phyloP scores from a whole-genome alignment of 495 filamentous ascomycete species.

The Penicillium cinerascens region DNA sequence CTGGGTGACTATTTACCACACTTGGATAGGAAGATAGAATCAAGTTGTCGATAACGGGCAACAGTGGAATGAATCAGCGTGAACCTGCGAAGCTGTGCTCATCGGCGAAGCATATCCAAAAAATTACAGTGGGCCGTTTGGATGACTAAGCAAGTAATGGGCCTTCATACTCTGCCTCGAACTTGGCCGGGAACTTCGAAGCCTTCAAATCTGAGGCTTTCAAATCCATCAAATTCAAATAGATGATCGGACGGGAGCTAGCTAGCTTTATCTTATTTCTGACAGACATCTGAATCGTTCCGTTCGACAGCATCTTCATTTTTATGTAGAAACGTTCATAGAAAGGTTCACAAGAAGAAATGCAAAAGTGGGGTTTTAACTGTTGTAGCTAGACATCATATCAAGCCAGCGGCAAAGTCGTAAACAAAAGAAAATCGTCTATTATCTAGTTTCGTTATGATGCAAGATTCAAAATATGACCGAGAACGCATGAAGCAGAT shows the following conservation, averaged over 20 bases:
- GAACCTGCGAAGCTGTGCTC: not conserved
- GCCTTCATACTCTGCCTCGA: no score
- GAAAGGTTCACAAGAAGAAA: not conserved
- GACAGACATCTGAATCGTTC: no score
- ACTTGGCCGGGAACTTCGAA: no score
- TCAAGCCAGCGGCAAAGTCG: not conserved
- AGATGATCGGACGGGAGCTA: no score
- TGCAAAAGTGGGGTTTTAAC: not conserved
- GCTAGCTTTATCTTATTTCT: no score
- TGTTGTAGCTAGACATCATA: not conserved
- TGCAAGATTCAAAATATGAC: not conserved
- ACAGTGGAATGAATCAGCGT: not conserved
- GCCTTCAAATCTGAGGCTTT: no score
- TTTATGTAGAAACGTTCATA: no score
- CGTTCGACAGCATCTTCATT: no score
- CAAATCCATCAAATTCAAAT: no score
- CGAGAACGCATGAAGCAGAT: not conserved
- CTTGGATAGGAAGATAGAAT: not conserved
- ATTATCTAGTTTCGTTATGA: slow-evolving; percentile 22
- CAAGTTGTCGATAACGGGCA: not conserved
- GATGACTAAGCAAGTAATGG: slow-evolving; percentile 23
- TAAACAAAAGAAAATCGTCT: slow-evolving; percentile 15
- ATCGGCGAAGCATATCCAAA: slow-evolving; percentile 4
- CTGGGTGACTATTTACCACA: not conserved
- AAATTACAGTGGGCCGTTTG: slow-evolving; percentile 10